A percentile compares a stretch with the other conserved stretches of the same genome.
phyloP scores from a whole-genome alignment of 768 basidiomycete species.

The Leccinum truebloodii region DNA sequence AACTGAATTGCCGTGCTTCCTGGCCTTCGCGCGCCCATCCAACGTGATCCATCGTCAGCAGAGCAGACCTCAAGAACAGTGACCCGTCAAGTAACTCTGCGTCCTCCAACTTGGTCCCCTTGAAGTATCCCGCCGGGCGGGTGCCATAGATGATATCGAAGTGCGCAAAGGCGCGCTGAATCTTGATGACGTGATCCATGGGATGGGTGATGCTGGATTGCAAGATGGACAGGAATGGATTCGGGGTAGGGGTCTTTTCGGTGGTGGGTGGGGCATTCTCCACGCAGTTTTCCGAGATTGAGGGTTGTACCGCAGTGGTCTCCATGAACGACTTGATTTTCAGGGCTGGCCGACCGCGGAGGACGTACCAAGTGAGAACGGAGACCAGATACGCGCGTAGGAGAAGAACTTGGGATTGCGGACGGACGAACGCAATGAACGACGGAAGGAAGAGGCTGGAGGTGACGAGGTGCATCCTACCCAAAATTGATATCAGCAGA shows the following conservation, averaged over 20 bases:
- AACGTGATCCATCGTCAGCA: constrained; percentile 33
- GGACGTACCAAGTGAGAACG: constrained; percentile 31
- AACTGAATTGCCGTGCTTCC: constrained; percentile 25
- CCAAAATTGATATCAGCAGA: background rate
- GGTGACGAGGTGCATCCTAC: constrained; percentile 32
- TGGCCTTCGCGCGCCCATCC: constrained; percentile 45
- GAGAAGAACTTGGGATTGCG: constrained; percentile 24
- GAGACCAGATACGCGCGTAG: constrained; percentile 31
- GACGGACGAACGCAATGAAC: constrained; percentile 17
- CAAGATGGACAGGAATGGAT: constrained; percentile 42
- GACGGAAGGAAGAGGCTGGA: constrained; percentile 34
- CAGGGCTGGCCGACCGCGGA: constrained; percentile 31
- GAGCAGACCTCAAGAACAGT: constrained; percentile 33
- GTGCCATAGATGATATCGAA: constrained; percentile 34
- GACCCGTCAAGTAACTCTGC: constrained; percentile 38
- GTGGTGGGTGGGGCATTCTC: constrained; percentile 7
- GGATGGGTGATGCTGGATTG: constrained; percentile 39
- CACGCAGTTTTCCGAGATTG: background rate
- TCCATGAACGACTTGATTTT: constrained; percentile 2
- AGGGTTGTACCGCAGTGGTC: constrained; percentile 23
- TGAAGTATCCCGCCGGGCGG: constrained; percentile 28
- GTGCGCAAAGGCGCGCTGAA: constrained; percentile 37
- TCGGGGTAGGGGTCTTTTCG: constrained; percentile 28
- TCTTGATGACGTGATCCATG: constrained; percentile 34
- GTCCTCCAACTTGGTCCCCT: constrained; percentile 31